Conservation (phyloP, 2,329 filamentous ascomycete genomes). For the Aspergillus sp. region DNA sequence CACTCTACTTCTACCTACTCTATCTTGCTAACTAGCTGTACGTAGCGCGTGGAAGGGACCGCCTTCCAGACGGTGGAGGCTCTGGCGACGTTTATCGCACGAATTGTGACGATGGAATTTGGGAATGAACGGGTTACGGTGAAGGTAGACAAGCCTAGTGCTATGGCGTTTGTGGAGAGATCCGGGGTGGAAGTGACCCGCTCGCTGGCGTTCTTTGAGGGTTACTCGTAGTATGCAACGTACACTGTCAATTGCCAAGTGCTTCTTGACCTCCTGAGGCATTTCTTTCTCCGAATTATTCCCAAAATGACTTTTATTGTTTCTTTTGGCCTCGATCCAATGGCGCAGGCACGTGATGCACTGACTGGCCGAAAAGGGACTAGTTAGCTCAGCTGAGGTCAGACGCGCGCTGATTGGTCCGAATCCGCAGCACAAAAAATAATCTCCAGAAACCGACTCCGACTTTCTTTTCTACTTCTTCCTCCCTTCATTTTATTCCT, state of each 20-base stretch:
- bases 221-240: neutral
- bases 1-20: constrained; percentile 1
- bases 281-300: no score
- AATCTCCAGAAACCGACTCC: neutral
- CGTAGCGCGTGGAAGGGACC: constrained; percentile 39
- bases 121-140: constrained; percentile 41
- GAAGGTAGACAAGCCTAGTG: constrained; percentile 43
- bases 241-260: no score
- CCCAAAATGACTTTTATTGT: no score
- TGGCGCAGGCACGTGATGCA: constrained; percentile 12
- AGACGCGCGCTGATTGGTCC: constrained; percentile 10
- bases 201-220: constrained; percentile 37
- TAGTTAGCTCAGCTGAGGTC: constrained; percentile 6
- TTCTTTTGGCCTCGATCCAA: neutral
- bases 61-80: constrained; percentile 46
- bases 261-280: no score
- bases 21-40: constrained; percentile 10
- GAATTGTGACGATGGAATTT: constrained; percentile 39
- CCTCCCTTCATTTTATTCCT: constrained; percentile 3
- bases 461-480: constrained; percentile 2
- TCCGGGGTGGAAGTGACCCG: constrained; percentile 44
- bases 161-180: constrained; percentile 41
- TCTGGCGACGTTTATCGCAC: constrained; percentile 41
- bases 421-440: constrained; percentile 1
- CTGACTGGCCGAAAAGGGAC: constrained; percentile 1